Base-by-base conservation (phyloP, 1,139 yeast genomes). In the Magnusiomyces ingens region DNA sequence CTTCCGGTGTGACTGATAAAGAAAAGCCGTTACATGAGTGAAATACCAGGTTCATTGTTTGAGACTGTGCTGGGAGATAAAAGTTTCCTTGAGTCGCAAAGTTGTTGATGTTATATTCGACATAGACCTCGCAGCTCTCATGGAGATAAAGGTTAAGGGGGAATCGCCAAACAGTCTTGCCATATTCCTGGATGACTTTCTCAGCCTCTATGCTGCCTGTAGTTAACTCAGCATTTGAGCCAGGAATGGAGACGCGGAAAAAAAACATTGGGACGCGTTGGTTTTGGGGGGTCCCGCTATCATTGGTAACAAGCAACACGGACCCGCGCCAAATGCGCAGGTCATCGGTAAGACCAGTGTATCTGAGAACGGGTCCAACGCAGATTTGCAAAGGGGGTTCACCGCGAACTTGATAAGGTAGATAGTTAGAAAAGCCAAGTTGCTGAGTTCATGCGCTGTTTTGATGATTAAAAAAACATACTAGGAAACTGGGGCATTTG, bases 21-120 rank as follows among this genome's bases (percentile, higher is more conserved):
- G 95, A 85, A 67, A 90, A 91, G n/a, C 97, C 98, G 66, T 91
- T 93, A 71, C 98, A 91, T 3, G 96, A 87, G 67, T 78, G 85
- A 38, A 91, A 83, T 68, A 89, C 76, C 4, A 85, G 77, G 67
- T 89, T 90, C 89, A 89, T 85, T 18, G 87, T 76, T 67, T 84
- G 81, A 10, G 70, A 62, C 1, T 62, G 60, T 1, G 82, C 72
- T 0, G 95, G 94, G 2, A 86, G 58, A 62, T 67, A 82, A 62
- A 85, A 85, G 55, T 73, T 49, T 17, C 68, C 69, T 61, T 73
- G 75, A 41, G 71, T 70, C 15, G 70, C 69, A 57, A 74, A 71
- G 52, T 61, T 59, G 60, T 85, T 81, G 57, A 89, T 71, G 8
- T 48, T 45, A 32, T 55, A 55, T 13, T 26, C 21, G 18, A 52